phyloP scores from a whole-genome alignment of 2,329 filamentous ascomycete species.

The Fusarium oxysporum region DNA sequence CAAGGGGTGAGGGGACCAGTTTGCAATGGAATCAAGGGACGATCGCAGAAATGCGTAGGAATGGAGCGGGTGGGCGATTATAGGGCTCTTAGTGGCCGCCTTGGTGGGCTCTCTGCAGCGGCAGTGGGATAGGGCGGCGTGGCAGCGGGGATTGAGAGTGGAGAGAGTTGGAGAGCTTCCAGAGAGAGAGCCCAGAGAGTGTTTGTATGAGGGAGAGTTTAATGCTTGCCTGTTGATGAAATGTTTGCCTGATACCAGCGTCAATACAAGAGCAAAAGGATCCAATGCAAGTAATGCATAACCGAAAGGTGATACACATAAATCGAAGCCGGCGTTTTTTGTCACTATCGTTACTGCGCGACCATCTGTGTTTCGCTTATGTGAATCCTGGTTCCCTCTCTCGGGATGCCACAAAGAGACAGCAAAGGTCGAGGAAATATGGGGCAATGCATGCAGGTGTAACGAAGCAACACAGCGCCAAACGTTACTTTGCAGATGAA shows the following conservation, averaged over 20 bases:
- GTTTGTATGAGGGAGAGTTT: background rate
- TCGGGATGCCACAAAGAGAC: slow-evolving; percentile 38
- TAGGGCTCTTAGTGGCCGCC: slow-evolving; percentile 42
- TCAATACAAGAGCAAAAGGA: background rate
- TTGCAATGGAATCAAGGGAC: slow-evolving; percentile 24
- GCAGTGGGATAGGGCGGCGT: slow-evolving; percentile 22
- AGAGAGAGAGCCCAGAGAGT: background rate
- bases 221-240: background rate
- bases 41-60: slow-evolving; percentile 33
- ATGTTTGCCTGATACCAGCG: background rate
- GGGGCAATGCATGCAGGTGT: slow-evolving; percentile 30
- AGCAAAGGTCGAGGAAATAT: slow-evolving; percentile 17
- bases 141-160: slow-evolving; percentile 24
- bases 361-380: slow-evolving; percentile 23
- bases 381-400: slow-evolving; percentile 22
- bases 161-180: slow-evolving; percentile 7
- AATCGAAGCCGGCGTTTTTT: slow-evolving; percentile 12
- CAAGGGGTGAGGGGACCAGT: slow-evolving; percentile 17
- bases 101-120: slow-evolving; percentile 22
- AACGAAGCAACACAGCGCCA: slow-evolving; percentile 31
- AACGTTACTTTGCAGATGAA: slow-evolving; percentile 35
- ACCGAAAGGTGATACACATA: background rate
- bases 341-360: slow-evolving; percentile 8
- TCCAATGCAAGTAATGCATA: slow-evolving; percentile 1
- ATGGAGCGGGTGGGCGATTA: slow-evolving; percentile 39